Evolutionary conservation across 345 rosid genomes (phyloP), one percentile per base, ranked within the genome.

Genomic region (Corymbia maculata): DNA sequence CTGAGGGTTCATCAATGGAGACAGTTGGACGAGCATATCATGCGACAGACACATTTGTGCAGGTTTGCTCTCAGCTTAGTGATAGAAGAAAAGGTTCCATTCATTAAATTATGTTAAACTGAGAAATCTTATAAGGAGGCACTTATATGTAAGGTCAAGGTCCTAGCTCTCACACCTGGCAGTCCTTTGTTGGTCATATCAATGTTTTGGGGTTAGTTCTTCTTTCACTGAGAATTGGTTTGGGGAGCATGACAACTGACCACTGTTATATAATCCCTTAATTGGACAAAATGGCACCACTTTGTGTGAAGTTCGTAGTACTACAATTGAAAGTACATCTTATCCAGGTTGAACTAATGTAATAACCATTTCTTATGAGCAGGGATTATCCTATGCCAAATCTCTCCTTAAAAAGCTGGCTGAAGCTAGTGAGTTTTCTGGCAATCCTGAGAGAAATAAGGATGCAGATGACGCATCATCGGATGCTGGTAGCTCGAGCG

Each of bases 401-500:
- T 93, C 98, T 44, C 92, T 96, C 91, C 91, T 96, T 87, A 94
- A 95, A 90, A 97, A 95, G 93, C 95, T 96, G 86, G 92, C 89
- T 85, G 98, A 96, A 51, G 95, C 91, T 68, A 92, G 91, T 87
- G 98, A 97, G 68, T 87, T 91, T 89, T 90, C 93, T 51, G 88
- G 89, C 90, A 93, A 88, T 90, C 89, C 93, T 89, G 99, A 97
- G 87, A 94, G 95, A 93, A 93, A 90, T 92, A 93, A 89, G 93
- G 99, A 97, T 88, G 92, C 89, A 88, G 99, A 95, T 92, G 99
- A 97, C 93, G 92, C 94, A 87, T 96, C 96, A 52, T 96, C 98
- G 86, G 99, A 96, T 94, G 94, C 98, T 89, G 98, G 98, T 90
- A 95, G 98, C 94, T 96, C 94, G 90, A 94, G 98, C 92, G 92